Conservation (phyloP, 306 rosid genomes). For the Biancaea sappan region DNA sequence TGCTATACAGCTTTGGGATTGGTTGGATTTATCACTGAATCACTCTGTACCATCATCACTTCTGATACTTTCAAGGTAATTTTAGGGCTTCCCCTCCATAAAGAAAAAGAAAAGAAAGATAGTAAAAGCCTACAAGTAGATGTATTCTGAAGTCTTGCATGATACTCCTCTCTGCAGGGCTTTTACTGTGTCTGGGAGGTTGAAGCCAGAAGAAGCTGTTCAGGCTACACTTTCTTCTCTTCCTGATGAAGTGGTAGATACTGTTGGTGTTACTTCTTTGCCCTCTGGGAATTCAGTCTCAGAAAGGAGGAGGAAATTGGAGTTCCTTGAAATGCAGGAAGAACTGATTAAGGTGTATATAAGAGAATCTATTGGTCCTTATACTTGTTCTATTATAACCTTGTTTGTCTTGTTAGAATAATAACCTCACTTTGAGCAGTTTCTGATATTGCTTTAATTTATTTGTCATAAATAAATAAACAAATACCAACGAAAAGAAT, state of each 20-base stretch:
- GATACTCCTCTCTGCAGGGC: conserved; percentile 57
- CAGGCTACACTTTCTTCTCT: conserved; percentile 90
- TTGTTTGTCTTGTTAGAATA: conserved; percentile 34
- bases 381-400: conserved; percentile 13
- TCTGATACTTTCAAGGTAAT: conserved; percentile 94
- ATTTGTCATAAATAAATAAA: conserved; percentile 1
- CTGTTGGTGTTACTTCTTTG: conserved; percentile 81
- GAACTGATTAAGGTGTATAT: conserved; percentile 79
- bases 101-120: neutral
- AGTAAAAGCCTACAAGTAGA: neutral
- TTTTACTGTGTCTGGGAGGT: conserved; percentile 79
- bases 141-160: conserved; percentile 35
- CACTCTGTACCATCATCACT: conserved; percentile 95
- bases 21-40: conserved; percentile 97
- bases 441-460: conserved; percentile 29
- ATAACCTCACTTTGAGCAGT: conserved; percentile 5
- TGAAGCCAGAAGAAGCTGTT: conserved; percentile 88
- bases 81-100: conserved; percentile 17
- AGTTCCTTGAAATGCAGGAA: conserved; percentile 93
- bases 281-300: conserved; percentile 92
- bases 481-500: conserved; percentile 4
- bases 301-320: conserved; percentile 92
- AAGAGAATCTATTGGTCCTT: conserved; percentile 17
- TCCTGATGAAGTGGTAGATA: conserved; percentile 96
- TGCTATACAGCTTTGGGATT: conserved; percentile 77